Evolutionary conservation across 1,284 basidiomycete genomes (phyloP).

Genomic region (Earliella scabrosa): DNA sequence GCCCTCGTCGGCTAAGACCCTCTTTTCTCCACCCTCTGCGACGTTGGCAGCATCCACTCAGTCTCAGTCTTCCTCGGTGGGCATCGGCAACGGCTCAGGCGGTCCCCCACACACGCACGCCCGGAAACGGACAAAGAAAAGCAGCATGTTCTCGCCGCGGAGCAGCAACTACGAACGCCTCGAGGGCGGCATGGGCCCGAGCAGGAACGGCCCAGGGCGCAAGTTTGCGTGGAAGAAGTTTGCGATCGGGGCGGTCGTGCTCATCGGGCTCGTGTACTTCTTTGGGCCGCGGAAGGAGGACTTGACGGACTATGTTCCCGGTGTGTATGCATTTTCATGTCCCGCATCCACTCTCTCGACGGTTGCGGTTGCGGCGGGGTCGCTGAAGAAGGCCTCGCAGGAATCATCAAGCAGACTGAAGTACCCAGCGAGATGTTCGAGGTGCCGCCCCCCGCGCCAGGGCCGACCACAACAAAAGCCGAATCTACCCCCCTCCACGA

Average conservation of each 20-base stretch:
- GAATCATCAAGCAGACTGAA: slow-evolving; percentile 22
- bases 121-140: slow-evolving; percentile 11
- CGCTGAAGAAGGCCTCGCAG: slow-evolving; percentile 17
- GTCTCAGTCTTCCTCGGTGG: slow-evolving; percentile 4
- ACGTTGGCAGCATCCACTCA: slow-evolving; percentile 5
- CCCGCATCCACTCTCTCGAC: background rate
- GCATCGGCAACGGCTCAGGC: slow-evolving; percentile 5
- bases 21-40: slow-evolving; percentile 3
- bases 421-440: slow-evolving; percentile 13
- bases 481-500: slow-evolving; percentile 19
- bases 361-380: background rate
- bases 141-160: slow-evolving; percentile 46
- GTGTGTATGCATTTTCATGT: slow-evolving; percentile 23
- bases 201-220: slow-evolving; percentile 33
- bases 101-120: background rate
- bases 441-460: slow-evolving; percentile 8
- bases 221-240: slow-evolving; percentile 71
- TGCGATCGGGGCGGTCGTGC: slow-evolving; percentile 54
- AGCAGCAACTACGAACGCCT: slow-evolving; percentile 65
- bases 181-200: slow-evolving; percentile 62
- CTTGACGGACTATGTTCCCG: slow-evolving; percentile 32
- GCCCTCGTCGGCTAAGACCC: slow-evolving; percentile 2
- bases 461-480: slow-evolving; percentile 12
- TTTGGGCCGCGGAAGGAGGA: slow-evolving; percentile 57
- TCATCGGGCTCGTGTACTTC: slow-evolving; percentile 65